These are phyloP conservation scores for Pseudogymnoascus sp. DNA, from an alignment of 2,329 filamentous ascomycete genomes.

Conservation along the genomic window DNA sequence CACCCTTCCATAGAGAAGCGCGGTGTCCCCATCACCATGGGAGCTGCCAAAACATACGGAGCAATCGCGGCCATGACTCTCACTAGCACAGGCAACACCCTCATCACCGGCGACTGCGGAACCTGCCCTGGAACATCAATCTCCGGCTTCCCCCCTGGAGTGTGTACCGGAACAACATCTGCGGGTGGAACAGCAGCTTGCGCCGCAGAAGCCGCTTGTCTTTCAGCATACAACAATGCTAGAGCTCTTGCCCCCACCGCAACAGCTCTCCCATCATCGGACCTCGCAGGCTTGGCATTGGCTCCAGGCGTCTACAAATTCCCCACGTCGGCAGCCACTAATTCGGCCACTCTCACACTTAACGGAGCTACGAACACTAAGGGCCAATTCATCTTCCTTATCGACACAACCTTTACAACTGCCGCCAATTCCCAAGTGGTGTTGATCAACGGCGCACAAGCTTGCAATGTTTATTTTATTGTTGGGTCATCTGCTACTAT, in stretches of 20 bases:
- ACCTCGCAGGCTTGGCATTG: conserved; percentile 10
- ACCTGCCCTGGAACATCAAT: conserved; percentile 14
- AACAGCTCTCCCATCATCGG: background rate
- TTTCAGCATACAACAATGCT: conserved; percentile 13
- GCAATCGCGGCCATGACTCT: conserved; percentile 11
- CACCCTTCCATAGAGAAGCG: conserved; percentile 8
- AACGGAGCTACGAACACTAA: conserved; percentile 14
- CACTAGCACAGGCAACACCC: conserved; percentile 10
- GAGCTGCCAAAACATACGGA: conserved; percentile 7
- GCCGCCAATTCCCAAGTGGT: conserved; percentile 11
- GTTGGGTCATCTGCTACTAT: conserved; percentile 17
- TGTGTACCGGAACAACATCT: conserved; percentile 10
- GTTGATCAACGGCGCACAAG: conserved; percentile 16
- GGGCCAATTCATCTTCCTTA: conserved; percentile 17
- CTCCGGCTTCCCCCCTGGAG: conserved; percentile 11
- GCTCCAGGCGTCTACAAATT: conserved; percentile 14
- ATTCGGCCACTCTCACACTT: conserved; percentile 12
- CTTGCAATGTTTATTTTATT: conserved; percentile 19
- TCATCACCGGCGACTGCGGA: conserved; percentile 12
- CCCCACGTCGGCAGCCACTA: background rate
- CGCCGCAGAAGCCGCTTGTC: conserved; percentile 12
- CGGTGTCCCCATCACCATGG: conserved; percentile 9
- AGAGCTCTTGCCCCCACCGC: background rate
- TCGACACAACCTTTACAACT: conserved; percentile 13
- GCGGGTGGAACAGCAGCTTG: conserved; percentile 11